phyloP scores from a whole-genome alignment of 345 rosid species.

The Atalantia buxifolia region DNA sequence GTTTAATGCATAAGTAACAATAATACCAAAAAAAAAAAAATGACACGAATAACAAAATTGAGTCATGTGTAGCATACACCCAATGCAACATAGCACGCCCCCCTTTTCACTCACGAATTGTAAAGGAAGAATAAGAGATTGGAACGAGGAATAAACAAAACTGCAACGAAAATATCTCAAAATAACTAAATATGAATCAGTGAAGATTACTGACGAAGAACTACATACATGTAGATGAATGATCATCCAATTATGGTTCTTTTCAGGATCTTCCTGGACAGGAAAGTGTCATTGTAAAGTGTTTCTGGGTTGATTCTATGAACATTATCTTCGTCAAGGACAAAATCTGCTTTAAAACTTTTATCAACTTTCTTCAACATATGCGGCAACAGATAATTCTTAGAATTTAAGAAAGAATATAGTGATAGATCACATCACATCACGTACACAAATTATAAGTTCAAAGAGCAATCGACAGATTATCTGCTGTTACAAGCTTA shows the following conservation, averaged over 20 bases:
- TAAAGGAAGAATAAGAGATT: no score
- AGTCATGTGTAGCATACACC: no score
- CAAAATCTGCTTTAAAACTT: no score
- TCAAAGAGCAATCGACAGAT: not conserved
- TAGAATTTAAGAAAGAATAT: not conserved
- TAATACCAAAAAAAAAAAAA: no score
- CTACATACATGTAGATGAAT: no score
- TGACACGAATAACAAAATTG: no score
- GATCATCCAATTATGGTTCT: not conserved
- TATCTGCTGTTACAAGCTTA: not conserved
- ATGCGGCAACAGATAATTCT: not conserved
- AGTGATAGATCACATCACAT: not conserved
- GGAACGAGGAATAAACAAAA: no score
- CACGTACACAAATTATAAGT: not conserved
- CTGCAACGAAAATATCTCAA: no score
- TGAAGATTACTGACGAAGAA: not conserved
- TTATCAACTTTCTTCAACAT: not conserved
- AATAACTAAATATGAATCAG: not conserved
- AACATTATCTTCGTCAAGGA: not conserved
- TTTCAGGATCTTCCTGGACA: not conserved
- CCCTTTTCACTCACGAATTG: no score
- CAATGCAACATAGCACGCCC: no score
- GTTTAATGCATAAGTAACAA: no score
- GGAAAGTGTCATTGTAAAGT: not conserved
- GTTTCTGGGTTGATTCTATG: not conserved